Conservation (phyloP, 257 asterid species). For the Solanum habrochaites region DNA sequence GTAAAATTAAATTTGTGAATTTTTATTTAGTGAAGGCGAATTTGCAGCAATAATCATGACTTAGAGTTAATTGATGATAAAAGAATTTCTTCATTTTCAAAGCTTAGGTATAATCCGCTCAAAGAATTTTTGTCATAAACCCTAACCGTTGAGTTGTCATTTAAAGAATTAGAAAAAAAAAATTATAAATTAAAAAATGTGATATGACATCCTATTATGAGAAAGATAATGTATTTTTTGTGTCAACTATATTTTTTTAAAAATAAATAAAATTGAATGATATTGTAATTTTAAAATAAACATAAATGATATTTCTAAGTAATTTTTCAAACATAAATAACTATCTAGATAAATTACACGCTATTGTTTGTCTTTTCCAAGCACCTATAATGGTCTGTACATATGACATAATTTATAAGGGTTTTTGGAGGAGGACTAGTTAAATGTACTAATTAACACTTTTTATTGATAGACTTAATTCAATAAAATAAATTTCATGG, state of each 20-base stretch:
- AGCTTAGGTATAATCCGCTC: not conserved
- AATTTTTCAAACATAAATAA: no score
- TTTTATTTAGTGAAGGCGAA: not conserved
- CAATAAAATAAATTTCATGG: not conserved
- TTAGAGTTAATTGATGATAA: not conserved
- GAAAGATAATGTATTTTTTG: no score
- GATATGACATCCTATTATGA: accelerated
- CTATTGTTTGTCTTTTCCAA: not conserved
- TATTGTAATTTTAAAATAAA: no score
- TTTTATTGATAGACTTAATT: not conserved
- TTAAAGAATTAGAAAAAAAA: no score
- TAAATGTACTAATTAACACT: not conserved
- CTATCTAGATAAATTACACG: no score
- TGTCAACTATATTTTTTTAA: no score
- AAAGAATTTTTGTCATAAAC: not conserved
- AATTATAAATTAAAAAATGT: no score
- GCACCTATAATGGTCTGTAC: not conserved
- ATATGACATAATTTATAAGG: not conserved
- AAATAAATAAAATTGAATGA: no score
- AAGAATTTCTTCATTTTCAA: not conserved
- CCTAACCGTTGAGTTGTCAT: not conserved
- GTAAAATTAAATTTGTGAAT: not conserved
- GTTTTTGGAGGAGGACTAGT: not conserved
- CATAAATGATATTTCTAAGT: no score
- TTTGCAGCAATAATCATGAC: not conserved